These are phyloP conservation scores for Cyamopsis tetragonoloba DNA, from an alignment of 306 rosid species.

Conservation along the genomic window DNA sequence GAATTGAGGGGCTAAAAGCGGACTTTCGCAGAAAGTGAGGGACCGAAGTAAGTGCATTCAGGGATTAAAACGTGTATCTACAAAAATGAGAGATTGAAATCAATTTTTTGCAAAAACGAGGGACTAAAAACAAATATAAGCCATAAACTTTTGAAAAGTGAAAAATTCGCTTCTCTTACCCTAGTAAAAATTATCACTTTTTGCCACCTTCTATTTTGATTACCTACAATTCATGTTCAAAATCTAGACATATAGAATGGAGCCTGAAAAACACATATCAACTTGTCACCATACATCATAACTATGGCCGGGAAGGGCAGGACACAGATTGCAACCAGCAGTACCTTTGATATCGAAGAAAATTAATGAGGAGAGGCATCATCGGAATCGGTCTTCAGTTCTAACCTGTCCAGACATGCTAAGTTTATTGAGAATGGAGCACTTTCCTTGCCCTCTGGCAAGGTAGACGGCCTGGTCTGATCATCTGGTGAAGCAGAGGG, in stretches of 20 bases:
- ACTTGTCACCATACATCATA: neutral
- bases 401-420: conserved; percentile 22
- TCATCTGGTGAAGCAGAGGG: conserved; percentile 51
- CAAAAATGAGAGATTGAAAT: too few species aligned
- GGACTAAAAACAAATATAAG: too few species aligned
- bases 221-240: conserved; percentile 48
- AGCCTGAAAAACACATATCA: conserved; percentile 24
- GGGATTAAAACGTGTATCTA: too few species aligned
- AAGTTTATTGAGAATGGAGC: conserved; percentile 6
- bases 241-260: conserved; percentile 39
- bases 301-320: neutral
- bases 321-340: conserved; percentile 10
- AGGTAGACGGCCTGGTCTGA: conserved; percentile 27
- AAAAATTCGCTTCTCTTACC: conserved; percentile 34
- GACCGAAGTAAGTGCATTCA: too few species aligned
- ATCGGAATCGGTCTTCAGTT: conserved; percentile 22
- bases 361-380: conserved; percentile 36
- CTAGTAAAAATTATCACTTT: conserved; percentile 40
- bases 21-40: too few species aligned
- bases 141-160: too few species aligned
- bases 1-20: too few species aligned
- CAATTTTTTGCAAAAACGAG: too few species aligned
- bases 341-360: conserved; percentile 32
- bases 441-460: conserved; percentile 20
- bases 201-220: conserved; percentile 39